phyloP scores from a whole-genome alignment of 345 rosid genomes.

The Limnanthes douglasii region DNA sequence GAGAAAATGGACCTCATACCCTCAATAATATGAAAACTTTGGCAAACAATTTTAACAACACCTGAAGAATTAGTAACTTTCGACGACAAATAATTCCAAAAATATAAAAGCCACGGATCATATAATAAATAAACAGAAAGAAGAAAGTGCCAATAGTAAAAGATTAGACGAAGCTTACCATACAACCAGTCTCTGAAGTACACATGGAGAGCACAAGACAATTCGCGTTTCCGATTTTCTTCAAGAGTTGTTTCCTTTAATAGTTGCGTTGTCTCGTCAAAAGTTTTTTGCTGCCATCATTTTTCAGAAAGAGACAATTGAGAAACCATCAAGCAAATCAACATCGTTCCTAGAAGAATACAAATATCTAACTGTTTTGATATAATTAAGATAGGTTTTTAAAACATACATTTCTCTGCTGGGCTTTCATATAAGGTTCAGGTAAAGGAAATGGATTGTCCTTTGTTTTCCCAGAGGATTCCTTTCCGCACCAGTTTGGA shows the following conservation, averaged over 20 bases:
- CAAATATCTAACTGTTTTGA: too few species aligned
- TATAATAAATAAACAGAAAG: not conserved
- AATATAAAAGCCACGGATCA: not conserved
- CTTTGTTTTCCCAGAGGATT: conserved; percentile 53
- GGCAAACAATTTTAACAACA: too few species aligned
- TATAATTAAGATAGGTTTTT: too few species aligned
- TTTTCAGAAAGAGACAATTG: too few species aligned
- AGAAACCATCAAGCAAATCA: too few species aligned
- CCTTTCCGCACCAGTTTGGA: conserved; percentile 80
- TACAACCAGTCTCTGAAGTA: conserved; percentile 96
- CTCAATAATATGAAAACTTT: not conserved
- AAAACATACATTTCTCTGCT: conserved; percentile 58
- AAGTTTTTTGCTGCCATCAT: conserved; percentile 80
- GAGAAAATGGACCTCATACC: not conserved
- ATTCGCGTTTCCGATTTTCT: conserved; percentile 75
- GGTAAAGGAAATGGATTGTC: conserved; percentile 85
- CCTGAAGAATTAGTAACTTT: too few species aligned
- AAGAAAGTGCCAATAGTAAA: not conserved
- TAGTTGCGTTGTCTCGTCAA: conserved; percentile 56
- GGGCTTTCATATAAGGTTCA: conserved; percentile 45
- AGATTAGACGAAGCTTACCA: conserved; percentile 26
- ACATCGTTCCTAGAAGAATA: too few species aligned
- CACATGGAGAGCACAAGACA: conserved; percentile 65
- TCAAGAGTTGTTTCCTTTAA: conserved; percentile 64
- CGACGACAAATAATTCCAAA: too few species aligned